Base-by-base conservation (phyloP, 2,329 filamentous ascomycete genomes). In the Diplodia mutila region DNA sequence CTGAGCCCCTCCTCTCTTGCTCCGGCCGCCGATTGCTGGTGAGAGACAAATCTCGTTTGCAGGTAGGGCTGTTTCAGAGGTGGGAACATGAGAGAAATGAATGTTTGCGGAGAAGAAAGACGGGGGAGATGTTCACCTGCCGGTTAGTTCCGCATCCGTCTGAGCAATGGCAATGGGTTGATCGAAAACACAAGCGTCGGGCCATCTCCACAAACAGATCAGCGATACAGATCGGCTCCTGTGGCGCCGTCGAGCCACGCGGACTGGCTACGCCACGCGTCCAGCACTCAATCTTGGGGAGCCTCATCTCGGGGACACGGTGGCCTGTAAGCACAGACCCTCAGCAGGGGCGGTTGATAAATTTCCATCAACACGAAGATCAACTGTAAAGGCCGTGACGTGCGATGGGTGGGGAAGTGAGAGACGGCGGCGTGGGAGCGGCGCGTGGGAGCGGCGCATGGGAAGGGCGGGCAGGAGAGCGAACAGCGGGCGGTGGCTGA, bases 281-380 rank as follows among this genome's bases (percentile, higher is more conserved):
- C 23, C 29, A 34, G 46, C 59, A 51, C 59, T 63, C 23, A 51
- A 51, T 63, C 42, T 34, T 34, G n/a, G 42, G 59, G 59, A 34
- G 53, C 42, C 25, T 63, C 59, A 63, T 63, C 59, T 63, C 59
- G 59, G 59, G 25, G 59, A 63, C 59, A 63, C 59, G 59, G 59
- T 63, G 59, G 59, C 59, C 46, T 51, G 57, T 49, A 27, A 51
- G 59, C 59, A 63, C 59, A 63, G 59, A 42, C 57, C 57, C 18
- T 3, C 7, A 18, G 23, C 9, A 48, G 23, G 57, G 55, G 37
- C 23, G 8, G 57, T 8, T 32, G 11, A 51, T 63, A 63, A 66
- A 66, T 66, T 66, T 66, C 52, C 52, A 57, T 66, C 64, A 59
- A 46, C 49, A 65, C 39, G 52, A 39, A 49, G 64, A 66, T 66